A percentile compares a stretch with the other conserved stretches of the same genome.
phyloP scores from a whole-genome alignment of 2,329 filamentous ascomycete species.

The Basipetospora sp. region DNA sequence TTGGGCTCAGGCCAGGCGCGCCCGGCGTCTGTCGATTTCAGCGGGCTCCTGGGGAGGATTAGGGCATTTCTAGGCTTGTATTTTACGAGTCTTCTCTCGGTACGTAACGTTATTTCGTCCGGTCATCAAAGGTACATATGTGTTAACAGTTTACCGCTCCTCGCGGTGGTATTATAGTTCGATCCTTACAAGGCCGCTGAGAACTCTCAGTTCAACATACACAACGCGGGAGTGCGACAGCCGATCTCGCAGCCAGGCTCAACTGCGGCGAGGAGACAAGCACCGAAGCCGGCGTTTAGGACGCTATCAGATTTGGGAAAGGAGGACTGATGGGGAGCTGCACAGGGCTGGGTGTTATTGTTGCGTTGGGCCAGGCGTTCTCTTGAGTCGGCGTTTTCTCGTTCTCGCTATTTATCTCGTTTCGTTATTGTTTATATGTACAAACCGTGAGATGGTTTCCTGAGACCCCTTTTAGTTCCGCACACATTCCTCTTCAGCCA shows the following conservation, averaged over 20 bases:
- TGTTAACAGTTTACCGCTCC: neutral
- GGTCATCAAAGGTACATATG: neutral
- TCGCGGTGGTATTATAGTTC: slow-evolving; percentile 24
- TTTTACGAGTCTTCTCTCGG: slow-evolving; percentile 45
- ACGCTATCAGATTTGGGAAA: slow-evolving; percentile 38
- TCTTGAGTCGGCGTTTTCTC: slow-evolving; percentile 5
- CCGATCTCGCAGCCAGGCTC: slow-evolving; percentile 10
- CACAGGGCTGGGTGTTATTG: neutral
- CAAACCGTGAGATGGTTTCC: too few species aligned
- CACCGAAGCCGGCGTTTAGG: slow-evolving; percentile 27
- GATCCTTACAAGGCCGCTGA: slow-evolving; percentile 49
- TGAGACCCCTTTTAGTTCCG: too few species aligned
- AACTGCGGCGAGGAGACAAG: slow-evolving; percentile 12
- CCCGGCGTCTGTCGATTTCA: slow-evolving; percentile 20
- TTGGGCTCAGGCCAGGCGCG: slow-evolving; percentile 29
- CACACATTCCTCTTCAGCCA: too few species aligned
- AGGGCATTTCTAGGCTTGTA: slow-evolving; percentile 46
- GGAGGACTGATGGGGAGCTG: slow-evolving; percentile 10
- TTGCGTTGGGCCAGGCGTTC: neutral
- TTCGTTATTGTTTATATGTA: too few species aligned
- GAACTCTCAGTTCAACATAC: slow-evolving; percentile 42
- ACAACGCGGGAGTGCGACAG: slow-evolving; percentile 21
- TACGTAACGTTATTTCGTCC: slow-evolving; percentile 19
- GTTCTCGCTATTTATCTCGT: neutral
- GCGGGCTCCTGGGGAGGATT: slow-evolving; percentile 32